phyloP scores from a whole-genome alignment of 2,329 filamentous ascomycete genomes.

The Aspergillus oerlinghausenensis region DNA sequence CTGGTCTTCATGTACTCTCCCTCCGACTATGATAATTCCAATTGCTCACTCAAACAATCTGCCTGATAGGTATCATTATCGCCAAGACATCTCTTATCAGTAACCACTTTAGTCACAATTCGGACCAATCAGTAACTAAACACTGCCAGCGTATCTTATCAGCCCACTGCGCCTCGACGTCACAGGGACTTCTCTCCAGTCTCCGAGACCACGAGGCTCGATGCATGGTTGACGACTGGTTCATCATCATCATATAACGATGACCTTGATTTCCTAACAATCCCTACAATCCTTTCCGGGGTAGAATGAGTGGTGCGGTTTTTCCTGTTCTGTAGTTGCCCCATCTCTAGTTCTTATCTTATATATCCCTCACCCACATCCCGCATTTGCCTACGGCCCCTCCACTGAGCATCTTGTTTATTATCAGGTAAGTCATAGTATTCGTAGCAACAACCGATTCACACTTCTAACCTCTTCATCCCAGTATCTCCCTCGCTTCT shows the following conservation, averaged over 20 bases:
- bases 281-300: neutral
- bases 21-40: neutral
- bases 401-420: neutral
- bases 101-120: constrained; percentile 18
- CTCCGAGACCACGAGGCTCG: neutral
- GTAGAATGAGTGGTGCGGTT: neutral
- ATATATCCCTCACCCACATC: neutral
- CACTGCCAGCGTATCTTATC: constrained; percentile 24
- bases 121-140: constrained; percentile 16
- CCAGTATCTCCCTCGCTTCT: neutral
- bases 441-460: neutral
- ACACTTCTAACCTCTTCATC: neutral
- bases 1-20: neutral
- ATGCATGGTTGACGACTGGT: neutral
- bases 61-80: neutral
- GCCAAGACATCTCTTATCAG: constrained; percentile 20
- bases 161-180: constrained; percentile 14
- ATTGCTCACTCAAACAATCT: neutral
- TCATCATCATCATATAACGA: neutral
- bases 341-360: neutral
- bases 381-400: neutral
- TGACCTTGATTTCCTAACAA: neutral
- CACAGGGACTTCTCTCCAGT: neutral
- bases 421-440: constrained; percentile 6
- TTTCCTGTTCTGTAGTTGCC: neutral